Conservation (phyloP, 306 rosid genomes). For the Datisca glomerata region DNA sequence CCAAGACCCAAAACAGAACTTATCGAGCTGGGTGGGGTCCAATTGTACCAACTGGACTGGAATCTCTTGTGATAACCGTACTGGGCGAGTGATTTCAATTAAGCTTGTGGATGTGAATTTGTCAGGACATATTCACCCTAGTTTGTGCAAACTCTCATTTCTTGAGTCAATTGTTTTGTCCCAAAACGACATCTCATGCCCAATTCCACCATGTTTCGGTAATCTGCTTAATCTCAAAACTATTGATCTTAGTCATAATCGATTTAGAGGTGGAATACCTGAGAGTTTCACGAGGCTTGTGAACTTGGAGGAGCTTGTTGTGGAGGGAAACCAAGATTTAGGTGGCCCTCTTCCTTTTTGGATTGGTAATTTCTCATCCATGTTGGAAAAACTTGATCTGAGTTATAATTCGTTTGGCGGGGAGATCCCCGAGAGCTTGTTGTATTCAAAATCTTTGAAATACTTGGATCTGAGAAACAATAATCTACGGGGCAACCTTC, state of each 20-base stretch:
- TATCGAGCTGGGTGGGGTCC: constrained; percentile 69
- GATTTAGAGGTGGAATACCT: constrained; percentile 60
- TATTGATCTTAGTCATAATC: constrained; percentile 58
- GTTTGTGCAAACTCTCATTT: constrained; percentile 43
- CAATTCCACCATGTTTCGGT: constrained; percentile 65
- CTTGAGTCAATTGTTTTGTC: constrained; percentile 50
- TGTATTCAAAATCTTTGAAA: constrained; percentile 45
- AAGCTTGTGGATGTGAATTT: constrained; percentile 47
- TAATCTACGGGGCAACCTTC: constrained; percentile 42
- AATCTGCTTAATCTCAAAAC: constrained; percentile 29
- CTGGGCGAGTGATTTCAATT: constrained; percentile 64
- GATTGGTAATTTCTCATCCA: constrained; percentile 78
- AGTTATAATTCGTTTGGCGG: constrained; percentile 56
- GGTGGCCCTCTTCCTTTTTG: constrained; percentile 65
- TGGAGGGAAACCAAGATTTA: constrained; percentile 55
- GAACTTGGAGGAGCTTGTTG: constrained; percentile 51
- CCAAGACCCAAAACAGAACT: constrained; percentile 49
- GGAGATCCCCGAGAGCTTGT: constrained; percentile 60
- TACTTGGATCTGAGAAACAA: constrained; percentile 63
- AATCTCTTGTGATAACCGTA: constrained; percentile 52
- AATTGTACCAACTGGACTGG: constrained; percentile 76
- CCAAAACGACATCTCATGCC: constrained; percentile 44
- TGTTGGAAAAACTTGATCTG: constrained; percentile 49
- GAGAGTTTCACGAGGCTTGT: constrained; percentile 46
- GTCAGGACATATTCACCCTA: constrained; percentile 62